phyloP scores from a whole-genome alignment of 306 rosid species.

The Lupinus albus region DNA sequence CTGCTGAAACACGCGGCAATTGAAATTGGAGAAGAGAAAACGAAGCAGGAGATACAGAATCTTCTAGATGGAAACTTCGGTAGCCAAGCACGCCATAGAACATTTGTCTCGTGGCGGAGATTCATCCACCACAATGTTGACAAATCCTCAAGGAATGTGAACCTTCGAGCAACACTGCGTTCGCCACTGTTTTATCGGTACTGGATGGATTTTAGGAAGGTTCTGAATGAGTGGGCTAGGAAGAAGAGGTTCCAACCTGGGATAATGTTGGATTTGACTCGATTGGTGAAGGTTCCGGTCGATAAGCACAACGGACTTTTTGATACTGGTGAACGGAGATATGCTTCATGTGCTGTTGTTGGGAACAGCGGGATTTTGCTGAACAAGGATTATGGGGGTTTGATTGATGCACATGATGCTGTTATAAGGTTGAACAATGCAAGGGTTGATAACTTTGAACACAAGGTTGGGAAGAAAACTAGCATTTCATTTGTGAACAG shows the following conservation, averaged over 20 bases:
- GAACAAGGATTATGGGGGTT: conserved; percentile 57
- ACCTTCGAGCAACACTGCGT: conserved; percentile 51
- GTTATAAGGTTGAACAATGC: conserved; percentile 93
- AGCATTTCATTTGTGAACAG: conserved; percentile 86
- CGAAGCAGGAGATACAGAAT: conserved; percentile 66
- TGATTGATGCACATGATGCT: conserved; percentile 69
- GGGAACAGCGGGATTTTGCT: conserved; percentile 94
- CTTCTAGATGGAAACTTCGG: conserved; percentile 78
- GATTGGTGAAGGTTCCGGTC: conserved; percentile 4
- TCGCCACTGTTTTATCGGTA: conserved; percentile 80
- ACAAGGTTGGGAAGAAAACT: conserved; percentile 81
- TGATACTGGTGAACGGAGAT: conserved; percentile 37
- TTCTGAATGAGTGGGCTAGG: conserved; percentile 60
- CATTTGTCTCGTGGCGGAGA: conserved; percentile 74
- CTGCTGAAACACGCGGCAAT: conserved; percentile 67
- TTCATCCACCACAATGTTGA: conserved; percentile 58
- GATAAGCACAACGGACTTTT: conserved; percentile 16
- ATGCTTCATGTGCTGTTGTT: conserved; percentile 80
- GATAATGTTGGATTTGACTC: conserved; percentile 45
- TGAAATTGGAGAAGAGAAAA: conserved; percentile 59
- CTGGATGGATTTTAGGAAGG: conserved; percentile 79
- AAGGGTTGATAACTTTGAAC: conserved; percentile 51
- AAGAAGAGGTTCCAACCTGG: too few relatives aligned
- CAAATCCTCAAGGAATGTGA: conserved; percentile 39
- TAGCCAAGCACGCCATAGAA: conserved; percentile 64